Conservation (phyloP, 2,329 filamentous ascomycete genomes). For the Ceratocystis cacaofunesta region DNA sequence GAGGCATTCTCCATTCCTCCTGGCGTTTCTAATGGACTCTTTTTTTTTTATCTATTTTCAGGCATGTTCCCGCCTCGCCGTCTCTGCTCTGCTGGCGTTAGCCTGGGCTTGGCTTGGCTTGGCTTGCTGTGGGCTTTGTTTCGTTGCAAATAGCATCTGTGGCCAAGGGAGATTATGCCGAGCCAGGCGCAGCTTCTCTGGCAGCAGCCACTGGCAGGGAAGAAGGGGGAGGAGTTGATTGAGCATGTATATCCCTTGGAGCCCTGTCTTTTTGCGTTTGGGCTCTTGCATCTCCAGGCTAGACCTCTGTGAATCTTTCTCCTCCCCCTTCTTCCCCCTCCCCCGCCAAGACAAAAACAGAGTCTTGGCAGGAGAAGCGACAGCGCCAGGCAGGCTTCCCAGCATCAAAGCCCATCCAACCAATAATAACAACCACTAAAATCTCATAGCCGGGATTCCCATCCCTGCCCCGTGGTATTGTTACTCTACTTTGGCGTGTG, state of each 20-base stretch:
- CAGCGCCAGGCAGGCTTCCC: not conserved
- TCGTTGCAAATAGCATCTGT: conserved; percentile 3
- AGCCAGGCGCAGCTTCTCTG: conserved; percentile 3
- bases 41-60: not conserved
- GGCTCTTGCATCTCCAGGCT: not conserved
- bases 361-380: conserved; percentile 9
- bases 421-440: not conserved
- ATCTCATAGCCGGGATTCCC: not conserved
- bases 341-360: conserved; percentile 6
- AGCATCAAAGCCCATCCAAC: not conserved
- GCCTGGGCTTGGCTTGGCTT: not conserved
- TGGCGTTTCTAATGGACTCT: not conserved
- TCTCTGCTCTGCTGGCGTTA: not conserved
- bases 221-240: not conserved
- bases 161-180: conserved; percentile 4
- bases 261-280: not conserved
- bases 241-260: too few relatives aligned
- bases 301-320: not conserved
- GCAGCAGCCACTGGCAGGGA: not conserved
- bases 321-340: not conserved
- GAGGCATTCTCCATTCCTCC: not conserved
- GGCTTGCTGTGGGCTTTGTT: not conserved
- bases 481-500: not conserved
- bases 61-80: not conserved
- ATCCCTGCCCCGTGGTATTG: not conserved